Evolutionary conservation across 805 yeast species (phyloP), one percentile per base, ranked within the genome.

Genomic region (Saturnispora sekii): DNA sequence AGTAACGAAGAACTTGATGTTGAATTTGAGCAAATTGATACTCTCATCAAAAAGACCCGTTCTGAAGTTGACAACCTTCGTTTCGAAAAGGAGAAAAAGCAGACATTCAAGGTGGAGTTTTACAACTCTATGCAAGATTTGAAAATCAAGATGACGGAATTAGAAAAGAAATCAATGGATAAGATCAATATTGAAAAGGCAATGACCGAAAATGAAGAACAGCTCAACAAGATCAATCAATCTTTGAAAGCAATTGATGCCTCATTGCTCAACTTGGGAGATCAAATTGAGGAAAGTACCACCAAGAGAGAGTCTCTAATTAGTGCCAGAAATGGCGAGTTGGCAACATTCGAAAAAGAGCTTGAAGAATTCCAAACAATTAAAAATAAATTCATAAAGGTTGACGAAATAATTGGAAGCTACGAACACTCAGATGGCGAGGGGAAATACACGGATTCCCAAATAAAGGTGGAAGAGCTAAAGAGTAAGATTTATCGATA

Each of bases 41-140:
- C 51, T 5, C 63, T 67, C 30, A 59, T 75, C 32, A 77, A 70
- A 52, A 50, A 47, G 1, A 46, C 67, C 8, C 63, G 88, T 40
- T 48, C 48, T 18, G 51, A 51, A 3, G 41, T 72, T 12, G 58
- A 55, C 10, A 49, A 53, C 3, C 48, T 69, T 6, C 51, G 50
- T 3, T 75, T 72, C 17, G 65, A 66, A 7, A 71, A 71, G 50
- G 82, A 77, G 41, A 45, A 54, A 4, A 58, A 60, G 8, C 70
- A 73, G 21, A 66, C 67, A 36, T 76, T 72, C 32, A 45, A 73
- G 16, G 63, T 66, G 7, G 60, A 66, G 11, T 51, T 78, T 17
- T 82, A 80, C 47, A 69, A 64, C 31, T 60, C 61, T 32, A 60
- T 79, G 11, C 77, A 77, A 47, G 84, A 79, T 51, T 68, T 71